Percentiles rank a stretch among this genome's conserved stretches.
Evolutionary conservation across 371 early-diverging fungal genomes (phyloP).

Genomic region (Mucor irregularis): DNA sequence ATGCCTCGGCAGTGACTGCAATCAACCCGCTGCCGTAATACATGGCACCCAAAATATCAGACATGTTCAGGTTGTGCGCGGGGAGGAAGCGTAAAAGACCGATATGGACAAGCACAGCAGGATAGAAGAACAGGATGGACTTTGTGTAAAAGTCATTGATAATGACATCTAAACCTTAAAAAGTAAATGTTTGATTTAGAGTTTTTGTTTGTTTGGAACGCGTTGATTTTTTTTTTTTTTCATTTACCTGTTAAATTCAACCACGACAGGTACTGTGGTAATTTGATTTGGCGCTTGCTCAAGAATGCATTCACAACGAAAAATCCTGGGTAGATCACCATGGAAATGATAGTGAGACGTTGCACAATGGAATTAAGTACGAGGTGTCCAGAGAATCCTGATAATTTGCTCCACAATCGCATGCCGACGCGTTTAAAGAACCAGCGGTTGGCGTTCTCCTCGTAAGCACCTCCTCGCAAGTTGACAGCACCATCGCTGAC

Average conservation of each 20-base stretch:
- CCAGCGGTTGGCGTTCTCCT: conserved; percentile 19
- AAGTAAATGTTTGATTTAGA: background rate
- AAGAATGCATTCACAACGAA: conserved; percentile 18
- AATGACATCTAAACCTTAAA: conserved; percentile 1
- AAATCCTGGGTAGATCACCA: conserved; percentile 3
- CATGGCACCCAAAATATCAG: conserved; percentile 29
- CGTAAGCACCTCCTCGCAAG: background rate
- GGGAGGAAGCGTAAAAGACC: conserved; percentile 15
- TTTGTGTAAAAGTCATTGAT: conserved; percentile 22
- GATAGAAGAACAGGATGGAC: conserved; percentile 25
- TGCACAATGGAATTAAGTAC: conserved; percentile 28
- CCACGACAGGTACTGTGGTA: conserved; percentile 12
- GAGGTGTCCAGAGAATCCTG: conserved; percentile 25
- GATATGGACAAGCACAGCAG: conserved; percentile 16
- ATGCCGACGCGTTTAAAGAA: conserved; percentile 15
- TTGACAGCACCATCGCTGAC: background rate
- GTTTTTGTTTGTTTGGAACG: background rate
- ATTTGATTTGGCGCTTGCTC: conserved; percentile 31
- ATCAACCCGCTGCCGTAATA: conserved; percentile 23
- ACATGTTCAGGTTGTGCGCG: conserved; percentile 6
- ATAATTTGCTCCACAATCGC: conserved; percentile 28
- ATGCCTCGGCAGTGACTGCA: conserved; percentile 25
- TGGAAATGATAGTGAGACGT: conserved; percentile 3
- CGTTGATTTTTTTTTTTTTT: background rate
- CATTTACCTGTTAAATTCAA: conserved; percentile 1